Percentiles rank a stretch among this genome's conserved stretches.
Conservation (phyloP, 495 filamentous ascomycete species). For the Xylaria scruposa region DNA sequence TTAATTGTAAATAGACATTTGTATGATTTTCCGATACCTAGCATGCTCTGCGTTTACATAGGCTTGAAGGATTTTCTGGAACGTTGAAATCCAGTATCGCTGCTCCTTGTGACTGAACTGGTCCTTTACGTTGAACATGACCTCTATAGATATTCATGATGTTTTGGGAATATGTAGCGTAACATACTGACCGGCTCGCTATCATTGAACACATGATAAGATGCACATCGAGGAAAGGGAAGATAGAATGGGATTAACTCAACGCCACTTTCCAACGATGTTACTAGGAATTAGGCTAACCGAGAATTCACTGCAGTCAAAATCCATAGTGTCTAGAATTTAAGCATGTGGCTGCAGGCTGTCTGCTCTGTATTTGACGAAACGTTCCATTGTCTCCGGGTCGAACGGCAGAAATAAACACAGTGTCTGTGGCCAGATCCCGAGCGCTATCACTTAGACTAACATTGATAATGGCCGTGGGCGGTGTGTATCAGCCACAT, state of each 20-base stretch:
- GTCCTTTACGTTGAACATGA: neutral
- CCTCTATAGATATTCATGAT: neutral
- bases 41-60: neutral
- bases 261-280: conserved; percentile 3
- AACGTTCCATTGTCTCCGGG: conserved; percentile 18
- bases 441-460: conserved; percentile 14
- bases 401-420: conserved; percentile 24
- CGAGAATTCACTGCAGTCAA: neutral
- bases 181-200: neutral
- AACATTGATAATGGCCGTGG: neutral
- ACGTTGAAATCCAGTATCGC: neutral
- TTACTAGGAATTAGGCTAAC: neutral
- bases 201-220: neutral
- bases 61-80: neutral
- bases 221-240: neutral
- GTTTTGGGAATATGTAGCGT: neutral
- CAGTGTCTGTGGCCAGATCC: conserved; percentile 11
- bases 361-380: neutral
- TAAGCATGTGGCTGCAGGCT: neutral
- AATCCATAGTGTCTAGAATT: conserved; percentile 6
- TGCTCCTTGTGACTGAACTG: neutral
- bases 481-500: conserved; percentile 28
- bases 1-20: neutral
- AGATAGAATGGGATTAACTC: neutral
- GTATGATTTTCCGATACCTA: neutral